phyloP scores from a whole-genome alignment of 2,329 filamentous ascomycete genomes.

The Paecilomyces sp. region DNA sequence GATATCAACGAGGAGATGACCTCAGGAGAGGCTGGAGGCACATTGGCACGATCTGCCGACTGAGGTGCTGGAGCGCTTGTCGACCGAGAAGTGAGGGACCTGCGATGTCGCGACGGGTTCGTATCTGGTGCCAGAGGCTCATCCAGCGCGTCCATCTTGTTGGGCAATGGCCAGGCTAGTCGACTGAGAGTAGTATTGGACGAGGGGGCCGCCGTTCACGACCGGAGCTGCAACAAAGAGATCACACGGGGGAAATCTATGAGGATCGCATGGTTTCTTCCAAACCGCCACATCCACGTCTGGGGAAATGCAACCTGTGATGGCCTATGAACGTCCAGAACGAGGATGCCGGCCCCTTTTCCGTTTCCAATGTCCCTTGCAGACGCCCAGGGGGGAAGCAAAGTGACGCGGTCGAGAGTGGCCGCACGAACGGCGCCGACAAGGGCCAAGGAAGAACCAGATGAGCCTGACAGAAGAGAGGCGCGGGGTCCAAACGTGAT shows the following conservation, averaged over 20 bases:
- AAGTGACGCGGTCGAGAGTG: not conserved
- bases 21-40: constrained; percentile 40
- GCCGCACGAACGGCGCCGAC: not conserved
- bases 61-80: constrained; percentile 12
- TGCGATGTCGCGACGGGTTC: constrained; percentile 39
- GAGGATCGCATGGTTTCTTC: not conserved
- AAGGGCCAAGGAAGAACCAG: not conserved
- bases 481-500: not conserved
- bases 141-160: constrained; percentile 19
- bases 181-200: not conserved
- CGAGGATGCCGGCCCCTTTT: not conserved
- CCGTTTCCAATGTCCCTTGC: not conserved
- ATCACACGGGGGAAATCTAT: not conserved
- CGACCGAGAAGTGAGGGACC: constrained; percentile 28
- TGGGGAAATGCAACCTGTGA: not conserved
- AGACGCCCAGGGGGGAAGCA: constrained; percentile 7
- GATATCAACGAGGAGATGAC: constrained; percentile 55
- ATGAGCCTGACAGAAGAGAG: not conserved
- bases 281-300: not conserved
- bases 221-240: not conserved
- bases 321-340: not conserved
- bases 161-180: not conserved
- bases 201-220: not conserved
- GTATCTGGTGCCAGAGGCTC: constrained; percentile 19
- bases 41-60: constrained; percentile 20